A percentile compares a stretch with the other conserved stretches of the same genome.
These are phyloP conservation scores for Thelonectria olida DNA, from an alignment of 2,329 filamentous ascomycete genomes.

Conservation along the genomic window DNA sequence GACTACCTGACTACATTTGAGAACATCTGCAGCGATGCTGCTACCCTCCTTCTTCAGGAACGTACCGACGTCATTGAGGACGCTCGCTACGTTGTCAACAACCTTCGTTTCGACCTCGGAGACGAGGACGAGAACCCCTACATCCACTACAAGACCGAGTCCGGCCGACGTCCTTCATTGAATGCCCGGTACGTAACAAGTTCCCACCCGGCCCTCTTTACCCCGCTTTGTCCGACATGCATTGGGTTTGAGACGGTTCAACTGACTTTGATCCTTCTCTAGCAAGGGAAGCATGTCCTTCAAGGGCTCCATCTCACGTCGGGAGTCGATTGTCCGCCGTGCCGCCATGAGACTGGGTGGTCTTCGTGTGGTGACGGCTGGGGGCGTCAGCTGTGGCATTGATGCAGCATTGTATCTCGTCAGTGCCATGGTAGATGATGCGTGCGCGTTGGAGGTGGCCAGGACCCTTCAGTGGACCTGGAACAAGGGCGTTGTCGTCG, in stretches of 20 bases:
- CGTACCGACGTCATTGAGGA: constrained; percentile 86
- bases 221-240: constrained; percentile 34
- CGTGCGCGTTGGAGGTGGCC: constrained; percentile 79
- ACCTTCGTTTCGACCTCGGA: constrained; percentile 85
- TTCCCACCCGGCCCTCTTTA: constrained; percentile 21
- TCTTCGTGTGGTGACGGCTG: constrained; percentile 80
- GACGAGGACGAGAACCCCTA: constrained; percentile 87
- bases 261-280: constrained; percentile 34
- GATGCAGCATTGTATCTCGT: constrained; percentile 88
- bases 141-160: constrained; percentile 78
- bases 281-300: constrained; percentile 87
- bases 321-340: constrained; percentile 83
- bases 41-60: constrained; percentile 75
- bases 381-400: constrained; percentile 81
- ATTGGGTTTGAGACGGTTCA: constrained; percentile 33
- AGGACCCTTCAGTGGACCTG: constrained; percentile 83
- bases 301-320: constrained; percentile 76
- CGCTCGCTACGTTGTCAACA: constrained; percentile 87
- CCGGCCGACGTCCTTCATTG: constrained; percentile 64
- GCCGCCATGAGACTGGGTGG: constrained; percentile 77
- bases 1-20: constrained; percentile 84
- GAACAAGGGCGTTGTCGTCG: constrained; percentile 86
- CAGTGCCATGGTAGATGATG: constrained; percentile 81
- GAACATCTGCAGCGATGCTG: constrained; percentile 79
- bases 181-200: constrained; percentile 64